A percentile compares a stretch with the other conserved stretches of the same genome.
Conservation (phyloP, 306 rosid genomes). For the Trichosanthes truncata region DNA sequence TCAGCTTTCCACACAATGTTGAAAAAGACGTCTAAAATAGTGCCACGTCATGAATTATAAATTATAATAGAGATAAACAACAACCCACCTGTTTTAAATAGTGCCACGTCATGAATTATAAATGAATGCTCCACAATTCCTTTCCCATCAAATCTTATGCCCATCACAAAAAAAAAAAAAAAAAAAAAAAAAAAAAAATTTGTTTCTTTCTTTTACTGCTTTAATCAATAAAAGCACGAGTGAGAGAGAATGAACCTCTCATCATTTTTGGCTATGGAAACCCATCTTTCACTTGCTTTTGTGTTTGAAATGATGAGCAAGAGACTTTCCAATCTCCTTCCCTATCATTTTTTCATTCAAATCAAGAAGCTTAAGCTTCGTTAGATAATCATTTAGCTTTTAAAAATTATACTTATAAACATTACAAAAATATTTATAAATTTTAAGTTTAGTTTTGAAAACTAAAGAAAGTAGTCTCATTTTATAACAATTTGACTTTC, state of each 20-base stretch:
- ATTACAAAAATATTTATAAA: too few relatives aligned
- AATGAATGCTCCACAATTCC: not conserved
- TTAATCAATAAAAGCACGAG: not conserved
- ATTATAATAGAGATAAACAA: not conserved
- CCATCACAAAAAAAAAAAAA: not conserved
- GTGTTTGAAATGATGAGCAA: not conserved
- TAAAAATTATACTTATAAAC: too few relatives aligned
- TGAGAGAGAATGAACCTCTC: not conserved
- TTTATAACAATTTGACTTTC: too few relatives aligned
- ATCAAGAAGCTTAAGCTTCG: too few relatives aligned
- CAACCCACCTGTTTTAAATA: not conserved
- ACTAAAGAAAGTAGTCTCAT: too few relatives aligned
- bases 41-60: not conserved
- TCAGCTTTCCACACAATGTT: not conserved
- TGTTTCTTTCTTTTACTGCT: not conserved
- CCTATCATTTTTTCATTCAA: too few relatives aligned
- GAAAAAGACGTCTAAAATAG: not conserved
- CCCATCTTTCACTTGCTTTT: not conserved
- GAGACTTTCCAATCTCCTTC: not conserved
- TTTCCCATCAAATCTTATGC: not conserved
- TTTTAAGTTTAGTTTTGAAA: too few relatives aligned
- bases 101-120: too few relatives aligned
- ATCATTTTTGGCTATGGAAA: not conserved
- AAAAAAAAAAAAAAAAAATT: too few relatives aligned
- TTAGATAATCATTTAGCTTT: too few relatives aligned